A percentile compares a stretch with the other conserved stretches of the same genome.
Conservation (phyloP, 495 filamentous ascomycete genomes). For the Tuber borchii region DNA sequence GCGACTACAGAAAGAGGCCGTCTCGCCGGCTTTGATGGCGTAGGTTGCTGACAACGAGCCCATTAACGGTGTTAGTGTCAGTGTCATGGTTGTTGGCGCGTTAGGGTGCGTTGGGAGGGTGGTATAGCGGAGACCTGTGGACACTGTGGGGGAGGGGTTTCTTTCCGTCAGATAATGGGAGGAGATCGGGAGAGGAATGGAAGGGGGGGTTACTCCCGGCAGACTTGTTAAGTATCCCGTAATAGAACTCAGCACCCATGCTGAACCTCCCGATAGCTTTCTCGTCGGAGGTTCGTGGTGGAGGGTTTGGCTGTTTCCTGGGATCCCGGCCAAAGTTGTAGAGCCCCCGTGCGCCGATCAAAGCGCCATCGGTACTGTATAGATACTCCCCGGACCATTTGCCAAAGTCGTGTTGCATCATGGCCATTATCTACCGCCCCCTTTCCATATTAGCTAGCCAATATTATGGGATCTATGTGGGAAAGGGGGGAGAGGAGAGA, state of each 20-base stretch:
- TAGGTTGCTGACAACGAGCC: constrained; percentile 85
- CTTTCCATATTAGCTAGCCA: constrained; percentile 44
- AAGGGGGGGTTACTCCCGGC: constrained; percentile 56
- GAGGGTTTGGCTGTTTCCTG: constrained; percentile 43
- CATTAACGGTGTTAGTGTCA: constrained; percentile 87
- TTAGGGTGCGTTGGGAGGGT: constrained; percentile 82
- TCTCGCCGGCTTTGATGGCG: constrained; percentile 72
- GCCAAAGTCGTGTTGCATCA: constrained; percentile 79
- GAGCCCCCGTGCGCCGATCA: constrained; percentile 78
- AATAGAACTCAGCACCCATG: constrained; percentile 89
- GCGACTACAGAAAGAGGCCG: constrained; percentile 75
- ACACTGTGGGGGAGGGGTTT: constrained; percentile 43
- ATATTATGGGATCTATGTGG: background rate
- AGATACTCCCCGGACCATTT: constrained; percentile 87
- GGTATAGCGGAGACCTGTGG: constrained; percentile 75
- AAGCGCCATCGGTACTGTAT: constrained; percentile 82
- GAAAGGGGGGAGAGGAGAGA: background rate
- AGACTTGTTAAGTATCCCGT: constrained; percentile 83
- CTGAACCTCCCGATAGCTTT: constrained; percentile 62
- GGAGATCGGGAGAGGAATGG: background rate
- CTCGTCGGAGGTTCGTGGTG: constrained; percentile 43
- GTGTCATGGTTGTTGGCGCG: constrained; percentile 82
- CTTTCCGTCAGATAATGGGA: background rate
- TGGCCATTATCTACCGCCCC: constrained; percentile 51
- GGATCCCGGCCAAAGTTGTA: constrained; percentile 92